These are phyloP conservation scores for Ustulina deusta DNA, from an alignment of 2,329 filamentous ascomycete species.

Conservation along the genomic window DNA sequence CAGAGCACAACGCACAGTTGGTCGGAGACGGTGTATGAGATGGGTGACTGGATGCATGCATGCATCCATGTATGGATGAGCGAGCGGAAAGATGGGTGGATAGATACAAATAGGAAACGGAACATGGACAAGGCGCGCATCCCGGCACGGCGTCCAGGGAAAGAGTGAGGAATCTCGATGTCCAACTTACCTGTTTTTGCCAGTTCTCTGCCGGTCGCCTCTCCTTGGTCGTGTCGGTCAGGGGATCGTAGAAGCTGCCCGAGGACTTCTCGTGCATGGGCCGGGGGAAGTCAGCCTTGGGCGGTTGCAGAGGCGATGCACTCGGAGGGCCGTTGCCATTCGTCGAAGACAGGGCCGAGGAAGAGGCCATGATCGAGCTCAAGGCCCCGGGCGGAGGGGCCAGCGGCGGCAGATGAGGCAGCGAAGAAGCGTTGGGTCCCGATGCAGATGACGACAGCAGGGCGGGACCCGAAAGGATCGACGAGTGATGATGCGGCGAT, in stretches of 20 bases:
- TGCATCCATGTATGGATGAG: not conserved
- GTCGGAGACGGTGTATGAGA: not conserved
- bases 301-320: slow-evolving; percentile 52
- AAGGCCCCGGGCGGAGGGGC: slow-evolving; percentile 51
- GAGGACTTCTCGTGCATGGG: slow-evolving; percentile 54
- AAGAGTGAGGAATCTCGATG: not conserved
- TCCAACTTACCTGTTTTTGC: slow-evolving; percentile 51
- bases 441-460: slow-evolving; percentile 38
- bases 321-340: slow-evolving; percentile 49
- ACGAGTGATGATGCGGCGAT: slow-evolving; percentile 43
- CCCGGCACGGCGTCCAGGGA: not conserved
- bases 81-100: not conserved
- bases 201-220: slow-evolving; percentile 53
- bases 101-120: slow-evolving; percentile 23
- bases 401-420: slow-evolving; percentile 47
- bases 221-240: slow-evolving; percentile 58
- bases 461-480: slow-evolving; percentile 28
- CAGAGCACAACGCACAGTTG: slow-evolving; percentile 9
- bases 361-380: slow-evolving; percentile 51
- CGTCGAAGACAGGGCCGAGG: slow-evolving; percentile 47
- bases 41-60: not conserved
- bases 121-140: slow-evolving; percentile 15
- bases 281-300: slow-evolving; percentile 52
- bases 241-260: slow-evolving; percentile 60
- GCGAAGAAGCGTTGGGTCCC: slow-evolving; percentile 29